These are phyloP conservation scores for Globisporangium alternatum DNA, from an alignment of 352 stramenopile genomes.

Conservation along the genomic window DNA sequence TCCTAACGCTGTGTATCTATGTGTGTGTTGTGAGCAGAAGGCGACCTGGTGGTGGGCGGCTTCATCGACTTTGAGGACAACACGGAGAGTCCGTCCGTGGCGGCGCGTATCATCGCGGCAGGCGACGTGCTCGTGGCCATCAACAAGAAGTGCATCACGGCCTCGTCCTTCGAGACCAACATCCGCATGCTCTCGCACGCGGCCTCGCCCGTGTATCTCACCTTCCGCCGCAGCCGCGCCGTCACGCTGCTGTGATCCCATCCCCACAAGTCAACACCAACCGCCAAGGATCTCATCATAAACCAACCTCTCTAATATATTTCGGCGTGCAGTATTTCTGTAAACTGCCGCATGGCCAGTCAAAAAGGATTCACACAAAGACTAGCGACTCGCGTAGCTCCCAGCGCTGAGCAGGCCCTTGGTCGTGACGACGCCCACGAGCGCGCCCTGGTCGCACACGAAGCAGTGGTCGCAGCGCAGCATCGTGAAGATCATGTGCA, in stretches of 20 bases:
- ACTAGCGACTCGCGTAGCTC: constrained; percentile 18
- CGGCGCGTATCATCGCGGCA: constrained; percentile 72
- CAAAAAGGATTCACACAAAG: not conserved
- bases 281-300: not conserved
- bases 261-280: not conserved
- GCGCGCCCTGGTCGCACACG: constrained; percentile 80
- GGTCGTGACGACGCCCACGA: constrained; percentile 82
- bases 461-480: constrained; percentile 86
- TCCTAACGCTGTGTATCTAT: constrained; percentile 4
- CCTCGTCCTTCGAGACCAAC: constrained; percentile 84
- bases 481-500: constrained; percentile 92
- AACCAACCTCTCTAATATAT: constrained; percentile 10
- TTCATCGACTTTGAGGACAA: constrained; percentile 85
- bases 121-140: constrained; percentile 79
- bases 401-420: constrained; percentile 62
- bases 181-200: constrained; percentile 79
- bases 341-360: not conserved
- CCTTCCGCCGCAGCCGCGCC: constrained; percentile 61
- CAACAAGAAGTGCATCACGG: constrained; percentile 87
- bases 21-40: constrained; percentile 34
- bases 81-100: constrained; percentile 73
- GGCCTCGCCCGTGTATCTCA: constrained; percentile 82
- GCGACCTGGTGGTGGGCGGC: constrained; percentile 71
- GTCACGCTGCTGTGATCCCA: constrained; percentile 57
- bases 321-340: constrained; percentile 8